phyloP scores from a whole-genome alignment of 1,284 basidiomycete genomes.

The Takashimella tepidaria region DNA sequence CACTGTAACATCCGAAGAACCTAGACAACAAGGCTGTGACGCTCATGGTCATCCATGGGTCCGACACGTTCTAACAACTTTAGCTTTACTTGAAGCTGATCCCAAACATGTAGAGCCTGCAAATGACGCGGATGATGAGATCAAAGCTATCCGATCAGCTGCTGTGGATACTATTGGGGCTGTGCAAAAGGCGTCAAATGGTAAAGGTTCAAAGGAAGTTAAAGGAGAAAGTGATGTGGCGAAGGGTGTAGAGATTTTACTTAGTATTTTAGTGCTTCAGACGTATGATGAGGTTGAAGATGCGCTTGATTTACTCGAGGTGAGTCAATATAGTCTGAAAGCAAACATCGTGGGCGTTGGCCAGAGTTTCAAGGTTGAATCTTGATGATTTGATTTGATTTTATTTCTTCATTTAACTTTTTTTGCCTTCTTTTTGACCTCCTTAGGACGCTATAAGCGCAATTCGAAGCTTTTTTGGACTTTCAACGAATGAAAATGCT shows the following conservation, averaged over 20 bases:
- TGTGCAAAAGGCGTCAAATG: not conserved
- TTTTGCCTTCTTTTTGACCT: no score
- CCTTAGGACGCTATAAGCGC: constrained; percentile 12
- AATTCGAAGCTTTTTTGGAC: constrained; percentile 9
- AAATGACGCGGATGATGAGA: constrained; percentile 58
- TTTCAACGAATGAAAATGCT: constrained; percentile 3
- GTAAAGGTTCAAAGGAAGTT: constrained; percentile 49
- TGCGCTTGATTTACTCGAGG: constrained; percentile 60
- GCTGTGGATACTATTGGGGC: constrained; percentile 51
- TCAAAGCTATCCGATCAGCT: constrained; percentile 51
- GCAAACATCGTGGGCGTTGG: not conserved
- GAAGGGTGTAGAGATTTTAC: constrained; percentile 63
- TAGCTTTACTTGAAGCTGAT: constrained; percentile 60
- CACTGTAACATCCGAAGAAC: constrained; percentile 53
- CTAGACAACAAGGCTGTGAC: constrained; percentile 59
- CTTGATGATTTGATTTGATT: constrained; percentile 29
- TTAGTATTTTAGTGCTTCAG: constrained; percentile 64
- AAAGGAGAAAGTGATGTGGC: constrained; percentile 53
- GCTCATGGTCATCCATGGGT: constrained; percentile 77
- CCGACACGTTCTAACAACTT: constrained; percentile 59
- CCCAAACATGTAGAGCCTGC: constrained; percentile 62
- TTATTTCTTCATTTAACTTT: no score
- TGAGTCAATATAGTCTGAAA: constrained; percentile 37
- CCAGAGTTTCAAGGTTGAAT: constrained; percentile 21
- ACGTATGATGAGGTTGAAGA: constrained; percentile 62